Conservation (phyloP, 2,329 filamentous ascomycete species). For the Cordyceps cicadae region DNA sequence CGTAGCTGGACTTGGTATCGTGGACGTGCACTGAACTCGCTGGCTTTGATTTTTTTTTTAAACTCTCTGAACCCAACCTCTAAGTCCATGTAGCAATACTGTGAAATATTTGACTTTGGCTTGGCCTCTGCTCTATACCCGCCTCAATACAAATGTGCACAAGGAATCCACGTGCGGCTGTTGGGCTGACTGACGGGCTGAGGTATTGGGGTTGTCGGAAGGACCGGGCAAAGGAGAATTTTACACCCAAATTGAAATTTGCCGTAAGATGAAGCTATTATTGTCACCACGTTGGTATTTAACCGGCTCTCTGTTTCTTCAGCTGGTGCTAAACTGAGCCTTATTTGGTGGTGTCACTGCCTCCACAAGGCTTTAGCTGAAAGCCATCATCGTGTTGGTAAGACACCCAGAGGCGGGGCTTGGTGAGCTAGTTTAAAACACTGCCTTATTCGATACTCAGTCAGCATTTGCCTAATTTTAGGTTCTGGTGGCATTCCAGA, state of each 20-base stretch:
- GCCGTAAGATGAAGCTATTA: not conserved
- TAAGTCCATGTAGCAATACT: not conserved
- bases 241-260: not conserved
- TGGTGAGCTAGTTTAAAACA: not conserved
- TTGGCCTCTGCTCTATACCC: not conserved
- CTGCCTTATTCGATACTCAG: not conserved
- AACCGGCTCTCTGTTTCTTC: not conserved
- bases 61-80: not conserved
- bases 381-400: not conserved
- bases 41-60: not conserved
- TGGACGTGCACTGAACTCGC: not conserved
- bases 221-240: not conserved
- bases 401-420: not conserved
- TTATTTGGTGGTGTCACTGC: not conserved
- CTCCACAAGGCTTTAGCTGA: not conserved
- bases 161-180: not conserved
- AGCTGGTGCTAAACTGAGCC: not conserved
- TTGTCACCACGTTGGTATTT: not conserved
- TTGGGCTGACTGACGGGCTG: not conserved
- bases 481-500: not conserved
- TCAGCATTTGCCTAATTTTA: not conserved
- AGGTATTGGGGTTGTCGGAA: not conserved
- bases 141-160: not conserved
- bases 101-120: not conserved
- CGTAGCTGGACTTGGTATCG: not conserved